These are phyloP conservation scores for Cladobotryum mycophilum DNA, from an alignment of 2,329 filamentous ascomycete species.

Conservation along the genomic window DNA sequence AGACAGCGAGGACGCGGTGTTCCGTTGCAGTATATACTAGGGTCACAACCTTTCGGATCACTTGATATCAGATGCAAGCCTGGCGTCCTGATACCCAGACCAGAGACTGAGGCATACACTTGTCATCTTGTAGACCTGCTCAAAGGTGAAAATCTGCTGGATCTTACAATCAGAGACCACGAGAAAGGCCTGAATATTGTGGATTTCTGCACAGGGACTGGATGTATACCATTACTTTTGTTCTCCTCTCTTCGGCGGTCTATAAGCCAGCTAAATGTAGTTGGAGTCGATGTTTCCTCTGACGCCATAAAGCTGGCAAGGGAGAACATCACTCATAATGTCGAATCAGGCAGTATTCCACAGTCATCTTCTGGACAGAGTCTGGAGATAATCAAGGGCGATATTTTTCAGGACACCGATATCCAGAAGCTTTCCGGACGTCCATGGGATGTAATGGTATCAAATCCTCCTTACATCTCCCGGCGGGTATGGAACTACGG, in stretches of 20 bases:
- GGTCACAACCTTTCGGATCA: constrained; percentile 79
- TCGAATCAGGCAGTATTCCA: constrained; percentile 19
- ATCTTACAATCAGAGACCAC: constrained; percentile 5
- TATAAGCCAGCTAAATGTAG: constrained; percentile 41
- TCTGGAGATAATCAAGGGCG: constrained; percentile 41
- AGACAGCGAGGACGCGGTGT: constrained; percentile 51
- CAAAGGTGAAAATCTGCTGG: constrained; percentile 16
- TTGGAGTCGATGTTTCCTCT: constrained; percentile 68
- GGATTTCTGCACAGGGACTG: constrained; percentile 86
- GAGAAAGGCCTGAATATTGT: constrained; percentile 52
- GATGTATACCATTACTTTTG: constrained; percentile 79
- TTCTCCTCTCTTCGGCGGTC: constrained; percentile 50
- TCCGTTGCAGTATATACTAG: constrained; percentile 85
- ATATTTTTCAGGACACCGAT: constrained; percentile 42
- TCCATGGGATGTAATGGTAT: constrained; percentile 62
- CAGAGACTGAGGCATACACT: constrained; percentile 67
- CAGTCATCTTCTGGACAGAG: constrained; percentile 14
- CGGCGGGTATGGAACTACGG: constrained; percentile 35
- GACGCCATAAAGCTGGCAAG: constrained; percentile 59
- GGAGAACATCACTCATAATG: constrained; percentile 55
- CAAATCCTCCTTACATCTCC: constrained; percentile 91
- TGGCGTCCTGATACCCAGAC: constrained; percentile 81
- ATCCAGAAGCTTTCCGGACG: constrained; percentile 21
- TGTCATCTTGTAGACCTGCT: constrained; percentile 46
- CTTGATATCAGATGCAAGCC: constrained; percentile 70